Percentiles rank a stretch among this genome's conserved stretches.
phyloP scores from a whole-genome alignment of 2,329 filamentous ascomycete genomes.

The Cytospora piceae region DNA sequence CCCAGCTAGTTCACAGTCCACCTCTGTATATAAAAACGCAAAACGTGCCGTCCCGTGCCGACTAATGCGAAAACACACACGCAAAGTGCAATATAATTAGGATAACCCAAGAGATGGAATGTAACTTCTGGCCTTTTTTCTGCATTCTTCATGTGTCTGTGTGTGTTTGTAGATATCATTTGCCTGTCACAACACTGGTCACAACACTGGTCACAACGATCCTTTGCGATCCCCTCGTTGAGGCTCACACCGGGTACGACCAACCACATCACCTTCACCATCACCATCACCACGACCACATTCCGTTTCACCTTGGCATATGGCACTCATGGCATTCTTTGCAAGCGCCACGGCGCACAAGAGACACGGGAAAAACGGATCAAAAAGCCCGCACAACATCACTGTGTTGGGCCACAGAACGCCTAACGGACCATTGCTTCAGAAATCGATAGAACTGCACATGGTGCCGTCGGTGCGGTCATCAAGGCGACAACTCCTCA shows the following conservation, averaged over 20 bases:
- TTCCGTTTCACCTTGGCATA: not conserved
- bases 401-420: not conserved
- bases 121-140: not conserved
- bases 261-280: not conserved
- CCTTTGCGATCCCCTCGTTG: conserved; percentile 8
- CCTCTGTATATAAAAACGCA: too few relatives aligned
- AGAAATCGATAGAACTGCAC: conserved; percentile 6
- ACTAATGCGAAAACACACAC: not conserved
- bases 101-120: not conserved
- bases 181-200: not conserved
- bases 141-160: not conserved
- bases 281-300: not conserved
- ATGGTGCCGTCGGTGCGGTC: conserved; percentile 1
- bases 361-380: not conserved
- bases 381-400: conserved; percentile 1
- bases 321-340: not conserved
- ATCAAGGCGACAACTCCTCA: not conserved
- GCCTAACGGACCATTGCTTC: conserved; percentile 17
- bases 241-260: conserved; percentile 2
- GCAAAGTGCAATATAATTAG: not conserved
- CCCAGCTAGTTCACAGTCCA: too few relatives aligned
- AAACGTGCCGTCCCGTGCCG: not conserved
- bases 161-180: not conserved
- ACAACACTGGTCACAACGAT: not conserved
- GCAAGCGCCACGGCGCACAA: conserved; percentile 11